Conservation (phyloP, 2,329 filamentous ascomycete species). For the Davidsoniella australis region DNA sequence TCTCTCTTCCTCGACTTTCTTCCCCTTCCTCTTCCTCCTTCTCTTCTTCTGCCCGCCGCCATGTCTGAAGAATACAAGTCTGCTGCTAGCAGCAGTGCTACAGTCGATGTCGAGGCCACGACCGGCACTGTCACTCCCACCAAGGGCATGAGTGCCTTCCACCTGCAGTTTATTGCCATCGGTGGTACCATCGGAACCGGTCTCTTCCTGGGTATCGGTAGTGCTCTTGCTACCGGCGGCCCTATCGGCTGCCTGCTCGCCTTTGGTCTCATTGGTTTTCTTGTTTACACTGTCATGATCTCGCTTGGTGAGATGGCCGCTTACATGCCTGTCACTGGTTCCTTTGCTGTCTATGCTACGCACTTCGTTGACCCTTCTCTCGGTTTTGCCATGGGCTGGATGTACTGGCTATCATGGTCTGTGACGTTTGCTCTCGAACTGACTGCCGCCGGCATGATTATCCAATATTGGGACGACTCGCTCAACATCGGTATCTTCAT, state of each 20-base stretch:
- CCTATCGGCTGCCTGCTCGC: constrained; percentile 51
- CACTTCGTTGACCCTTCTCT: constrained; percentile 58
- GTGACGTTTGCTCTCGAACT: constrained; percentile 59
- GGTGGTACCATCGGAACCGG: constrained; percentile 55
- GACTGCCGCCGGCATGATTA: constrained; percentile 54
- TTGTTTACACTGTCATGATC: constrained; percentile 62
- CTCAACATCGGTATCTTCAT: constrained; percentile 58
- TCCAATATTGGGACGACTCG: constrained; percentile 52
- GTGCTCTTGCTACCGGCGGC: constrained; percentile 43
- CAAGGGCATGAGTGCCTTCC: constrained; percentile 21
- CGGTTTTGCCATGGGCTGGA: constrained; percentile 66
- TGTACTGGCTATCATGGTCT: constrained; percentile 67
- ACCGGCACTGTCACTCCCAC: constrained; percentile 1
- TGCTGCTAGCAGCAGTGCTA: background rate
- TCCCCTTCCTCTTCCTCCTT: too few species aligned
- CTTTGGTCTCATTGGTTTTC: constrained; percentile 50
- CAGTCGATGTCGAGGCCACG: constrained; percentile 1
- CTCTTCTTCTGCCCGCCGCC: too few species aligned
- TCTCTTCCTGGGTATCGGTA: constrained; percentile 52
- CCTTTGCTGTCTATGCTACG: constrained; percentile 59
- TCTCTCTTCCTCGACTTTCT: too few species aligned
- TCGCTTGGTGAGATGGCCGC: constrained; percentile 57
- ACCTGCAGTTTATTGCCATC: constrained; percentile 34
- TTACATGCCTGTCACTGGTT: constrained; percentile 59
- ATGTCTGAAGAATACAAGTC: too few species aligned